phyloP scores from a whole-genome alignment of 768 basidiomycete genomes.

The Pilatotrama ljubarskyi region DNA sequence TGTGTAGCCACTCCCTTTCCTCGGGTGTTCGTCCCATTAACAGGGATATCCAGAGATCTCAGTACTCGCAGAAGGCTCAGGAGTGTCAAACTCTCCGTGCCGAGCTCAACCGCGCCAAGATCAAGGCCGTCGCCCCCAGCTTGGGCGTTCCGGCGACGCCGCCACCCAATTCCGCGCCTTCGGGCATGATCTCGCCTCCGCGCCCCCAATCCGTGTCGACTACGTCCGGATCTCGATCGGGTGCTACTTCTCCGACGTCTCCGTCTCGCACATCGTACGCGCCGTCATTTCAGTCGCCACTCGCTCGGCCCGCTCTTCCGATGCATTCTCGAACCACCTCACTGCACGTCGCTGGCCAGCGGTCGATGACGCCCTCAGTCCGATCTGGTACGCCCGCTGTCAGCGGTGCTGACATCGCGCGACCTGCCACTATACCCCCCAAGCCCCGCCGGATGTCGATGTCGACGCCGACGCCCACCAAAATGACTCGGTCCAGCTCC shows the following conservation, averaged over 20 bases:
- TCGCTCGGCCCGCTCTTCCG: conserved; percentile 56
- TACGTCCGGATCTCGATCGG: conserved; percentile 26
- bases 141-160: conserved; percentile 33
- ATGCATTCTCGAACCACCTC: conserved; percentile 54
- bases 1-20: conserved; percentile 23
- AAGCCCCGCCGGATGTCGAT: conserved; percentile 53
- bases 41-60: conserved; percentile 46
- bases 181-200: conserved; percentile 25
- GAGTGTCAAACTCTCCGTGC: conserved; percentile 68
- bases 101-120: conserved; percentile 61
- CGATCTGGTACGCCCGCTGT: conserved; percentile 44
- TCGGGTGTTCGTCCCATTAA: conserved; percentile 14
- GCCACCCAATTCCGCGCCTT: conserved; percentile 22
- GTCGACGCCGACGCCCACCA: conserved; percentile 49
- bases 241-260: conserved; percentile 31
- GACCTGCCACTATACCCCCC: conserved; percentile 29
- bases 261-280: conserved; percentile 37
- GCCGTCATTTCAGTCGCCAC: conserved; percentile 46
- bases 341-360: conserved; percentile 44
- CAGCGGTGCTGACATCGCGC: conserved; percentile 32
- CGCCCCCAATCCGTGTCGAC: conserved; percentile 29
- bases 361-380: conserved; percentile 46
- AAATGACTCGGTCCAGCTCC: conserved; percentile 48
- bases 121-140: conserved; percentile 42
- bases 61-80: conserved; percentile 67